Evolutionary conservation across 1,284 basidiomycete species (phyloP).

Genomic region (Amylostereum areolatum): DNA sequence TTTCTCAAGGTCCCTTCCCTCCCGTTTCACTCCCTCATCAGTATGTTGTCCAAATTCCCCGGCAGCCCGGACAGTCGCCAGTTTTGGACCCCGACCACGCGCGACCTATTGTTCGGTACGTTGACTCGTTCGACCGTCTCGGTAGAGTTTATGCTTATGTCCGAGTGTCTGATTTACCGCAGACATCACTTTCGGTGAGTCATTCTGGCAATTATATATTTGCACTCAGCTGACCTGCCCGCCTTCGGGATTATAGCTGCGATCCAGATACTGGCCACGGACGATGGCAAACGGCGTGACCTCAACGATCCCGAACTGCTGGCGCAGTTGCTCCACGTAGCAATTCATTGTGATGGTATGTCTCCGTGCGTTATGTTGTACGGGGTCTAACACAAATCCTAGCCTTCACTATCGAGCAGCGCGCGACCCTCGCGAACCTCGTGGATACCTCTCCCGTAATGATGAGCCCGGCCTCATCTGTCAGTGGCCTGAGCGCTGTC

Average conservation of each 20-base stretch:
- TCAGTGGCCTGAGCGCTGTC: slow-evolving; percentile 19
- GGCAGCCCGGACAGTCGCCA: slow-evolving; percentile 63
- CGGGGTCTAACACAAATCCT: slow-evolving; percentile 4
- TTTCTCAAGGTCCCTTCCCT: slow-evolving; percentile 78
- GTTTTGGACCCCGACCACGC: slow-evolving; percentile 55
- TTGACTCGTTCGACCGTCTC: slow-evolving; percentile 8
- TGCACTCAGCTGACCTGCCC: background rate
- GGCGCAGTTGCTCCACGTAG: slow-evolving; percentile 45
- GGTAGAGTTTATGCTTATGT: background rate
- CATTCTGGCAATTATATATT: background rate
- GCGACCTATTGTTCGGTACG: slow-evolving; percentile 63
- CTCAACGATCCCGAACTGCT: slow-evolving; percentile 33
- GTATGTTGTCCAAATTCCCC: slow-evolving; percentile 70
- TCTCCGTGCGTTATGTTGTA: slow-evolving; percentile 6
- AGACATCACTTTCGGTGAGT: slow-evolving; percentile 26
- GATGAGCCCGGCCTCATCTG: slow-evolving; percentile 20
- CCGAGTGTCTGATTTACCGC: background rate
- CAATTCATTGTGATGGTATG: slow-evolving; percentile 51
- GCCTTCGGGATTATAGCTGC: slow-evolving; percentile 22
- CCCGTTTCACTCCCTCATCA: slow-evolving; percentile 69
- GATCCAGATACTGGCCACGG: slow-evolving; percentile 25
- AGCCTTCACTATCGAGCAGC: slow-evolving; percentile 62
- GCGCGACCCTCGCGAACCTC: slow-evolving; percentile 32
- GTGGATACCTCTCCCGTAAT: slow-evolving; percentile 18
- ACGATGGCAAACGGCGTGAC: slow-evolving; percentile 29